phyloP scores from a whole-genome alignment of 2,329 filamentous ascomycete species.

The Grosmannia serpens region DNA sequence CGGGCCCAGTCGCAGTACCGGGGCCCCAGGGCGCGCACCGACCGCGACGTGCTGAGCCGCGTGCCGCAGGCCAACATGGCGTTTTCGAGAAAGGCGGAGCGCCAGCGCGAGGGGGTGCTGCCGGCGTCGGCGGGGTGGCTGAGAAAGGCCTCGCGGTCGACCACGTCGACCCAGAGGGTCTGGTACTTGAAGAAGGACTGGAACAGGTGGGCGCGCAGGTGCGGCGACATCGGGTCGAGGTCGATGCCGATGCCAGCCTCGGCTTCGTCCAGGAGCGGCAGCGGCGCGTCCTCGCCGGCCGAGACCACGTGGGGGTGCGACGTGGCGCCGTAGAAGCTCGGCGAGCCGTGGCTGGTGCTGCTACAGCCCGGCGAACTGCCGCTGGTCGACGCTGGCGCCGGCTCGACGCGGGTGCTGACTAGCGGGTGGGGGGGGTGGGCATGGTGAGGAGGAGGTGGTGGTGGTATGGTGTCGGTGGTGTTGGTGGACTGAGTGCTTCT shows the following conservation, averaged over 20 bases:
- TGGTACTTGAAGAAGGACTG: conserved; percentile 7
- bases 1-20: conserved; percentile 5
- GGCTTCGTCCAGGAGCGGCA: neutral
- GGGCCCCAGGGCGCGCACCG: neutral
- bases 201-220: conserved; percentile 4
- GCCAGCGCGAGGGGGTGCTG: neutral
- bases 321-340: conserved; percentile 5
- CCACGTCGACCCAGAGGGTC: conserved; percentile 4
- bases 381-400: neutral
- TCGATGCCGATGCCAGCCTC: conserved; percentile 1
- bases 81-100: conserved; percentile 4
- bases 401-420: neutral
- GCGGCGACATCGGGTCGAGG: conserved; percentile 3
- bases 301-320: conserved; percentile 4
- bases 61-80: conserved; percentile 6
- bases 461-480: neutral
- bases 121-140: neutral
- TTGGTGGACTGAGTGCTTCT: neutral
- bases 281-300: neutral
- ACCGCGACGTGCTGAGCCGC: conserved; percentile 3
- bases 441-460: neutral
- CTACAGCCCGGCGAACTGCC: neutral
- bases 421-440: no score
- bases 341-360: neutral
- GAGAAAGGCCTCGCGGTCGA: conserved; percentile 2